These are phyloP conservation scores for Sequoia sempervirens DNA, from an alignment of 75 land plant species.

Conservation along the genomic window DNA sequence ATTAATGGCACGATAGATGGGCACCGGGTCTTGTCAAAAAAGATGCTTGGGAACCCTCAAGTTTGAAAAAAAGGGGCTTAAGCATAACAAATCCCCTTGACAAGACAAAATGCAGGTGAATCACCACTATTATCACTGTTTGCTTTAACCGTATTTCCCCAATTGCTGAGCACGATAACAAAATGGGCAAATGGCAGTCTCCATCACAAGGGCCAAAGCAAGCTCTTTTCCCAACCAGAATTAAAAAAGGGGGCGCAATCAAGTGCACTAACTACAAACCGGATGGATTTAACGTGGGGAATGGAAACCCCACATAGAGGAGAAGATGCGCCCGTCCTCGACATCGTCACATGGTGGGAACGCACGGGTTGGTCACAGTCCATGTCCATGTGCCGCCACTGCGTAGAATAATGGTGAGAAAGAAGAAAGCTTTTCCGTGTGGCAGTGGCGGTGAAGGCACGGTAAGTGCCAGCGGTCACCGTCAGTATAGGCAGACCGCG, in stretches of 20 bases:
- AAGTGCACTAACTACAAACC: not conserved
- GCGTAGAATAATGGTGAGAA: not conserved
- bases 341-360: too few relatives aligned
- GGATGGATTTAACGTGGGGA: too few relatives aligned
- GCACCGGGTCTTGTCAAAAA: too few relatives aligned
- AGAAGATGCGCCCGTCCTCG: too few relatives aligned
- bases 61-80: not conserved
- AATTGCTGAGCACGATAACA: not conserved
- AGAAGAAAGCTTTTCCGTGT: not conserved
- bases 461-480: not conserved
- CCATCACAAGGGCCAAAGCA: not conserved
- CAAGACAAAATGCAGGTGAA: not conserved
- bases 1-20: too few relatives aligned
- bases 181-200: not conserved
- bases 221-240: not conserved
- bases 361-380: too few relatives aligned
- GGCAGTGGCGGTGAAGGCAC: constrained; percentile 3
- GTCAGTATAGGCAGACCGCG: not conserved
- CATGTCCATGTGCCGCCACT: not conserved
- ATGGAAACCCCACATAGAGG: too few relatives aligned
- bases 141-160: not conserved
- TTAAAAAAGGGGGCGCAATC: not conserved
- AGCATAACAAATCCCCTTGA: not conserved
- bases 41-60: too few relatives aligned
- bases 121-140: not conserved